Percentiles rank a stretch among this genome's conserved stretches.
These are phyloP conservation scores for Falciphora oryzae DNA, from an alignment of 2,329 filamentous ascomycete species.

Conservation along the genomic window DNA sequence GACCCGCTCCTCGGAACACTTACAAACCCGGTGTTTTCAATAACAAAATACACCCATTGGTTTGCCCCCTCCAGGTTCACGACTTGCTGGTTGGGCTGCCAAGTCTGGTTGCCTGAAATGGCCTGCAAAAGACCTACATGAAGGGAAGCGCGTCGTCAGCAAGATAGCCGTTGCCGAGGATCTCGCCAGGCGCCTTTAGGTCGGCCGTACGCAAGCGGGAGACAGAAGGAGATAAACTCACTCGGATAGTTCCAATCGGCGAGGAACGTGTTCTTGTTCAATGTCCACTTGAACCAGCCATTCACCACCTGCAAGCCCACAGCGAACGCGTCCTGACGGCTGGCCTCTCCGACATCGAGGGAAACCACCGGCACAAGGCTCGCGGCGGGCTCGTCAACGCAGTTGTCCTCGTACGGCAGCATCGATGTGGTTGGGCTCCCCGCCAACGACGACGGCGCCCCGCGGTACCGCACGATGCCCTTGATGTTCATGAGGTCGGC, in stretches of 20 bases:
- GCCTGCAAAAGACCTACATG: conserved; percentile 13
- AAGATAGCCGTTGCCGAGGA: too few species aligned
- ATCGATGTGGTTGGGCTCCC: neutral
- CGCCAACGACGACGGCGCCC: conserved; percentile 13
- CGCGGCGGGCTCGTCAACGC: conserved; percentile 20
- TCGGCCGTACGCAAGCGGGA: neutral
- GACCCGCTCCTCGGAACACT: neutral
- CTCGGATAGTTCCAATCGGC: conserved; percentile 20
- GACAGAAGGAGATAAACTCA: neutral
- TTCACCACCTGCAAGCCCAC: conserved; percentile 8
- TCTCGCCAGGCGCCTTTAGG: neutral
- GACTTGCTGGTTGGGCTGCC: conserved; percentile 1
- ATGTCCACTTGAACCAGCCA: conserved; percentile 19
- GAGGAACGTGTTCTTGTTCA: conserved; percentile 18
- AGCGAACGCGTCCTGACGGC: conserved; percentile 9
- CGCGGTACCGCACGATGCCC: conserved; percentile 8
- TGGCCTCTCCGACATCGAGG: conserved; percentile 15
- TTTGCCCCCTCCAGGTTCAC: conserved; percentile 9
- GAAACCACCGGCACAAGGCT: conserved; percentile 22
- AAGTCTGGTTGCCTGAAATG: conserved; percentile 11
- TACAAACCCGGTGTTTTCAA: conserved; percentile 12
- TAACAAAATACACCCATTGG: conserved; percentile 15
- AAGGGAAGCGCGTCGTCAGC: neutral
- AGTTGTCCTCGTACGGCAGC: conserved; percentile 11
- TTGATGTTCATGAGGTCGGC: neutral